phyloP scores from a whole-genome alignment of 1,139 yeast genomes.

The Pneumocystis carinii region DNA sequence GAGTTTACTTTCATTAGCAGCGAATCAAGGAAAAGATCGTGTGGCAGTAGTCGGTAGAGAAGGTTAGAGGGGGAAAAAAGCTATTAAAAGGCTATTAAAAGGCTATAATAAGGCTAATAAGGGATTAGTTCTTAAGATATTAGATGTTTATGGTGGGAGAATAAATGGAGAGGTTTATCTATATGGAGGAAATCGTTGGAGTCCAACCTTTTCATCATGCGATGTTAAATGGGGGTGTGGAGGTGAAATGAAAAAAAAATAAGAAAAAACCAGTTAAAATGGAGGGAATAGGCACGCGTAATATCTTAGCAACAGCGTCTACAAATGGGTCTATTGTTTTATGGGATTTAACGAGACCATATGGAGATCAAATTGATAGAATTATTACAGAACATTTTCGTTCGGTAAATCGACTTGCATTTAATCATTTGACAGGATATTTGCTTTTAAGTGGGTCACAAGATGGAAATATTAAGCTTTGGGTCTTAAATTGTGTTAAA shows the following conservation, averaged over 20 bases:
- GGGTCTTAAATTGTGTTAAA: conserved; percentile 51
- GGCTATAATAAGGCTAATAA: too few relatives aligned
- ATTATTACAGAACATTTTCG: conserved; percentile 53
- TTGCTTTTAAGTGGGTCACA: conserved; percentile 72
- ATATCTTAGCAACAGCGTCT: conserved; percentile 15
- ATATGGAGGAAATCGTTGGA: conserved; percentile 12
- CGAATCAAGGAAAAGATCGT: background rate
- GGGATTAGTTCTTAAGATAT: conserved; percentile 19
- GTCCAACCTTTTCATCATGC: conserved; percentile 15
- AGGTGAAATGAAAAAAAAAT: background rate
- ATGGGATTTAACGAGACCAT: conserved; percentile 12
- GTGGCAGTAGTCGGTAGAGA: conserved; percentile 1
- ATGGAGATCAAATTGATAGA: conserved; percentile 5
- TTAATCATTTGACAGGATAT: conserved; percentile 42
- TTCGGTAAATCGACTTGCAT: conserved; percentile 68
- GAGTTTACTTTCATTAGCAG: background rate
- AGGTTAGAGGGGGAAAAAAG: background rate
- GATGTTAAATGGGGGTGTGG: conserved; percentile 26
- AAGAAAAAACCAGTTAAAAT: background rate
- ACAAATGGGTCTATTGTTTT: conserved; percentile 14
- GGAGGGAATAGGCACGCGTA: conserved; percentile 14
- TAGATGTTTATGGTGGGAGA: conserved; percentile 16
- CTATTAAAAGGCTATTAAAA: too few relatives aligned
- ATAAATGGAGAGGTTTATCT: conserved; percentile 14
- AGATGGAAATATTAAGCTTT: conserved; percentile 73